Conservation (phyloP, 1,139 yeast genomes). For the Yamadazyma atmosphaerica region DNA sequence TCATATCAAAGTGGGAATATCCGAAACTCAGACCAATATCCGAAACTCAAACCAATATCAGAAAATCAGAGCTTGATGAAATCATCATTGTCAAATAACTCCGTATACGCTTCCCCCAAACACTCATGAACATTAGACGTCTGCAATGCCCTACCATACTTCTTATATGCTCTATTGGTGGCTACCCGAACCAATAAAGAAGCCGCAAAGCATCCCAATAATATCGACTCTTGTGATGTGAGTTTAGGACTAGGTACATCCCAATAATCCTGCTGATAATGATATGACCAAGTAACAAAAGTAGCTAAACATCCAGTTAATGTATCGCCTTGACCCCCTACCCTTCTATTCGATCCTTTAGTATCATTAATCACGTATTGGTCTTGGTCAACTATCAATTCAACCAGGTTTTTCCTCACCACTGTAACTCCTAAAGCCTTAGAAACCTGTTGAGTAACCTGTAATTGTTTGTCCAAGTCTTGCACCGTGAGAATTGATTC, state of each 20-base stretch:
- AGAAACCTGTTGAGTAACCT: constrained; percentile 49
- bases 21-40: too few relatives aligned
- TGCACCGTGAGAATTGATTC: constrained; percentile 28
- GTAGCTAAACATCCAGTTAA: constrained; percentile 47
- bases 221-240: constrained; percentile 37
- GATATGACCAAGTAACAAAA: constrained; percentile 45
- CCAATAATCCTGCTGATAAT: constrained; percentile 62
- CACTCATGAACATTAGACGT: constrained; percentile 76
- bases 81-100: constrained; percentile 38
- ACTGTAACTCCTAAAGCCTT: constrained; percentile 58
- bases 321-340: constrained; percentile 53
- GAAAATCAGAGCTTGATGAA: constrained; percentile 12
- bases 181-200: constrained; percentile 67
- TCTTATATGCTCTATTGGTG: constrained; percentile 60
- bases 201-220: constrained; percentile 77
- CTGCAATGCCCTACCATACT: constrained; percentile 76
- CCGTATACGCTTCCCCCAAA: constrained; percentile 64
- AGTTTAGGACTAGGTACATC: constrained; percentile 27
- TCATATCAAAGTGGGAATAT: too few relatives aligned
- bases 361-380: constrained; percentile 37
- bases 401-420: constrained; percentile 70
- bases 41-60: too few relatives aligned
- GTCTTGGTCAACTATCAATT: constrained; percentile 58
- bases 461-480: constrained; percentile 20
- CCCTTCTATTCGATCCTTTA: constrained; percentile 57